Percentiles rank a stretch among this genome's conserved stretches.
Conservation (phyloP, 1,139 yeast species). For the Suhomyces bolitotheri region DNA sequence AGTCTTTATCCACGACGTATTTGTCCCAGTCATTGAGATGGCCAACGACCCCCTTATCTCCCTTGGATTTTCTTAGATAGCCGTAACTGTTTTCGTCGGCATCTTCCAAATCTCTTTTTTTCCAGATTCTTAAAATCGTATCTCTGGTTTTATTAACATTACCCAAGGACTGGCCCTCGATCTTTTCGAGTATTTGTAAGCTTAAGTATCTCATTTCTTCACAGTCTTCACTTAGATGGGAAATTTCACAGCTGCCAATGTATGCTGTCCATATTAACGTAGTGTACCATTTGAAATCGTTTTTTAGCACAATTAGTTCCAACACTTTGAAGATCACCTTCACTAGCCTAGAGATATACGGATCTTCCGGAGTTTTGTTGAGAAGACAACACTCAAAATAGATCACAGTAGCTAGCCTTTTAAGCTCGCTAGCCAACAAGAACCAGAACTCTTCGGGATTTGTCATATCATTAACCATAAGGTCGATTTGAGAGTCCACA, state of each 20-base stretch:
- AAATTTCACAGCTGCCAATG: constrained; percentile 27
- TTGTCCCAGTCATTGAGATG: constrained; percentile 33
- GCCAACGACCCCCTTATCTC: constrained; percentile 16
- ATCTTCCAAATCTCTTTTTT: constrained; percentile 28
- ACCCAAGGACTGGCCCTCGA: constrained; percentile 27
- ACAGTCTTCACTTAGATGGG: constrained; percentile 22
- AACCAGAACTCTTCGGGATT: constrained; percentile 28
- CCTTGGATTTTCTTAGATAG: constrained; percentile 10
- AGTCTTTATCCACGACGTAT: constrained; percentile 29
- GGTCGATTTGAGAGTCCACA: constrained; percentile 13
- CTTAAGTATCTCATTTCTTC: constrained; percentile 29
- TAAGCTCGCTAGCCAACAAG: constrained; percentile 30
- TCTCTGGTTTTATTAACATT: constrained; percentile 27
- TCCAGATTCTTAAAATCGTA: constrained; percentile 28
- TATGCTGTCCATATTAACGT: constrained; percentile 28
- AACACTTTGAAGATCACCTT: constrained; percentile 21
- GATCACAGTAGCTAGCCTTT: constrained; percentile 25
- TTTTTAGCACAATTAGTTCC: constrained; percentile 26
- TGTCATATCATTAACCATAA: constrained; percentile 13
- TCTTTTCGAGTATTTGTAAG: constrained; percentile 25
- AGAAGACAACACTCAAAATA: constrained; percentile 30
- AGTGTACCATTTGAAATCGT: constrained; percentile 31
- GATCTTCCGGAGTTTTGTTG: constrained; percentile 20
- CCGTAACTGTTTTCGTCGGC: constrained; percentile 25
- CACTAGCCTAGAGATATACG: constrained; percentile 18